These are phyloP conservation scores for Diaporthe ilicicola DNA, from an alignment of 2,329 filamentous ascomycete genomes.

Conservation along the genomic window DNA sequence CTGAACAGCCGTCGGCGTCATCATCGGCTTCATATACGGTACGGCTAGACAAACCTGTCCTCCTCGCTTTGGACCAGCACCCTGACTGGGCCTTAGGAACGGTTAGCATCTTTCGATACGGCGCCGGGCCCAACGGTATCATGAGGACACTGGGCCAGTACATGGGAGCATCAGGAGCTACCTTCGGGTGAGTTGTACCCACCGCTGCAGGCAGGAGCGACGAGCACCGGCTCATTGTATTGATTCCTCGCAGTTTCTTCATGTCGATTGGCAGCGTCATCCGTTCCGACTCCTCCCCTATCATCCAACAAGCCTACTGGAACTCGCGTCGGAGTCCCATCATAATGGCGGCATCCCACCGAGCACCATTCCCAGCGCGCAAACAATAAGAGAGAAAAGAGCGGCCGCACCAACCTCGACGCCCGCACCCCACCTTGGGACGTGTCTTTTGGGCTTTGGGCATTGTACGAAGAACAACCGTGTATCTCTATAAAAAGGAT, in stretches of 20 bases:
- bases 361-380: slow-evolving; percentile 38
- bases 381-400: slow-evolving; percentile 26
- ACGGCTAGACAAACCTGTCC: slow-evolving; percentile 40
- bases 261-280: slow-evolving; percentile 99
- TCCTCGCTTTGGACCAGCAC: not conserved
- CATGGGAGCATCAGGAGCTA: slow-evolving; percentile 93
- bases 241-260: slow-evolving; percentile 73
- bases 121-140: slow-evolving; percentile 91
- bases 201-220: not conserved
- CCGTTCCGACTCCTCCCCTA: slow-evolving; percentile 85
- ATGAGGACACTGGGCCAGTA: slow-evolving; percentile 95
- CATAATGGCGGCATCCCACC: slow-evolving; percentile 62
- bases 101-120: slow-evolving; percentile 94
- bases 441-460: slow-evolving; percentile 1
- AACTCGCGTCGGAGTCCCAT: slow-evolving; percentile 78
- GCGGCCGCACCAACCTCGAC: not conserved
- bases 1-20: slow-evolving; percentile 82
- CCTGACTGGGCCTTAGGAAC: slow-evolving; percentile 66
- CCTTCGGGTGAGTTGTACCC: slow-evolving; percentile 78
- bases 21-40: slow-evolving; percentile 99
- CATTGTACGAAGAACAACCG: slow-evolving; percentile 5
- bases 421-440: not conserved
- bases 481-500: slow-evolving; percentile 2
- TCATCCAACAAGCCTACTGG: slow-evolving; percentile 78
- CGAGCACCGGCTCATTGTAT: slow-evolving; percentile 25